Conservation (phyloP, 805 yeast genomes). For the Ogataea saltuana region DNA sequence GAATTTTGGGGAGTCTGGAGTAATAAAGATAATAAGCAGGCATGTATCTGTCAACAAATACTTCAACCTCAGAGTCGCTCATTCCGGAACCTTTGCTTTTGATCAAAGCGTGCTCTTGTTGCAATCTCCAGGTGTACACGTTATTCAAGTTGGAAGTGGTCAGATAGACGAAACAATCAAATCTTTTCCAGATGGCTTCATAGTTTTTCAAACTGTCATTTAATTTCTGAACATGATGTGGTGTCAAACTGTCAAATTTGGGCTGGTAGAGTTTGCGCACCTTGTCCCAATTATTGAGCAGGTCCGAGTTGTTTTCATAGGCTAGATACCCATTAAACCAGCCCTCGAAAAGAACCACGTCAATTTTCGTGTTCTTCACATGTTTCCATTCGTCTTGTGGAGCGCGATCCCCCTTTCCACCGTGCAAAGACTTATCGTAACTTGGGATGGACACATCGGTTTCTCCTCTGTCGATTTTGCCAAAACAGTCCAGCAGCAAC, state of each 20-base stretch:
- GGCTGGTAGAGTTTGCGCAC: slow-evolving; percentile 19
- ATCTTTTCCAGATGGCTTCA: slow-evolving; percentile 51
- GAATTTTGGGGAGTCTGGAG: slow-evolving; percentile 19
- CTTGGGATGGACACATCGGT: slow-evolving; percentile 49
- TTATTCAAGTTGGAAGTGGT: slow-evolving; percentile 58
- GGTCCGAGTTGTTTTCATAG: slow-evolving; percentile 32
- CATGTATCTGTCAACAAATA: slow-evolving; percentile 82
- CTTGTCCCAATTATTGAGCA: slow-evolving; percentile 32
- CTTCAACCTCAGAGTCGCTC: slow-evolving; percentile 67
- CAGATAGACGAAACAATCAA: slow-evolving; percentile 62
- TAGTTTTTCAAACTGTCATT: slow-evolving; percentile 57
- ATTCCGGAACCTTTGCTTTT: slow-evolving; percentile 65
- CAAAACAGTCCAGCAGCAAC: slow-evolving; percentile 42
- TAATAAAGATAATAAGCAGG: slow-evolving; percentile 79
- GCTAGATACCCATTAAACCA: slow-evolving; percentile 86
- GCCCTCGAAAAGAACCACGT: slow-evolving; percentile 82
- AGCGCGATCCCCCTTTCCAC: slow-evolving; percentile 80
- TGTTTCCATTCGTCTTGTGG: slow-evolving; percentile 41
- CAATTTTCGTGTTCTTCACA: slow-evolving; percentile 40
- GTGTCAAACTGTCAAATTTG: slow-evolving; percentile 22
- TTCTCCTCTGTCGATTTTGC: slow-evolving; percentile 30
- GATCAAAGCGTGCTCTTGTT: slow-evolving; percentile 70
- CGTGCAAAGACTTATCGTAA: slow-evolving; percentile 73
- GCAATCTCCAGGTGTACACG: slow-evolving; percentile 76
- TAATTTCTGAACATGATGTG: slow-evolving; percentile 38